Evolutionary conservation across 2,329 filamentous ascomycete species (phyloP).

Genomic region (Dothistroma pini): DNA sequence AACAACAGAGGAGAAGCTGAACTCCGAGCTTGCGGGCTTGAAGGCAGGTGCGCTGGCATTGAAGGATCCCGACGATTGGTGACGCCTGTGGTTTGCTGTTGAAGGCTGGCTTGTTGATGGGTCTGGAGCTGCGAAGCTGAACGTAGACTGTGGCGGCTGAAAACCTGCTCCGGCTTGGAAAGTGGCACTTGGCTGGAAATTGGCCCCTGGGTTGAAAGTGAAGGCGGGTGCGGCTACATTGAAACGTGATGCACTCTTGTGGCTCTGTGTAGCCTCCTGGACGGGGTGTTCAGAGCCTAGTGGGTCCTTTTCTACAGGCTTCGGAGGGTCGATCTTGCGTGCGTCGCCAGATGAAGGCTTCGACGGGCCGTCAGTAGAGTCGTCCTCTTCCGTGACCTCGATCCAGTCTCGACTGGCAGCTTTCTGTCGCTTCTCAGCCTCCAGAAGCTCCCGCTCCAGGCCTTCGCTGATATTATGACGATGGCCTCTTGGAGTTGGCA

Average conservation of each 20-base stretch:
- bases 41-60: slow-evolving; percentile 54
- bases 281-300: slow-evolving; percentile 37
- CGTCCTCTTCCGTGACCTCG: slow-evolving; percentile 25
- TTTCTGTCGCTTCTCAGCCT: slow-evolving; percentile 69
- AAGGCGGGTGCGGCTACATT: slow-evolving; percentile 91
- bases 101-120: slow-evolving; percentile 10
- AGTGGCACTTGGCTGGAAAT: slow-evolving; percentile 45
- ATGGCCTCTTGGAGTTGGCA: slow-evolving; percentile 59
- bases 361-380: slow-evolving; percentile 8
- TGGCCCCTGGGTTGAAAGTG: slow-evolving; percentile 62
- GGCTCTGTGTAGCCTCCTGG: slow-evolving; percentile 68
- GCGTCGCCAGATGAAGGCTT: slow-evolving; percentile 4
- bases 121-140: slow-evolving; percentile 25
- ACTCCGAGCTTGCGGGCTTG: slow-evolving; percentile 36
- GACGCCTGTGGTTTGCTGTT: slow-evolving; percentile 21
- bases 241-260: slow-evolving; percentile 58
- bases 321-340: slow-evolving; percentile 10
- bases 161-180: slow-evolving; percentile 39
- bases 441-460: slow-evolving; percentile 79
- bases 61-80: slow-evolving; percentile 45
- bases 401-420: slow-evolving; percentile 19
- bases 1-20: slow-evolving; percentile 35
- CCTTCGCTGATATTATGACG: slow-evolving; percentile 72
- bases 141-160: slow-evolving; percentile 11
- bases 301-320: slow-evolving; percentile 22